Base-by-base conservation (phyloP, 345 rosid genomes). In the Alliaria petiolata region DNA sequence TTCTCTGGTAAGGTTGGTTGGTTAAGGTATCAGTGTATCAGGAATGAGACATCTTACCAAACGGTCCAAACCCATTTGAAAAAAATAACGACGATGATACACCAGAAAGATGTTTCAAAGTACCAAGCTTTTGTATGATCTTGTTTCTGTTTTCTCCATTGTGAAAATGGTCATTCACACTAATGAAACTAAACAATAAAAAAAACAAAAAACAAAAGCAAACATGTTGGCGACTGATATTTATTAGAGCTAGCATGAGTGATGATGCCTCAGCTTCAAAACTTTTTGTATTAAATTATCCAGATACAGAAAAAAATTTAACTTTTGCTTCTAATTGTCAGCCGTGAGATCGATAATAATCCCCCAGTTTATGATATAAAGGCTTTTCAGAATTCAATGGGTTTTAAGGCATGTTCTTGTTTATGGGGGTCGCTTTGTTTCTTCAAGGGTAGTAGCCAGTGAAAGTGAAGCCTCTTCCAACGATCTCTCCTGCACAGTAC, bases 401-500 rank as follows among this genome's bases (percentile, higher is more conserved):
- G 44, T 40, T 49, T 20, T 0, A 17, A 40, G 67, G 33, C 52
- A 38, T 65, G 15, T 40, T 57, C 5, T 13, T 50, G 67, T 47
- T 73, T 57, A 46, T 28, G 46, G 12, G 15, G 35, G 20, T 22
- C 13, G 14, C 20, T 56, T 70, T 50, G 38, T 59, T 40, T 40
- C 68, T 57, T 85, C 74, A 86, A 69, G 81, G 80, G 47, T 80
- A 80, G 83, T 88, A 88, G 57, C 92, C 91, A 0, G 90, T 78
- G 86, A 88, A 53, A 31, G 90, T 88, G 79, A 88, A 88, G 51
- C 90, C 92, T 49, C 92, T 77, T 58, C 89, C 97, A 19, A 81
- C 76, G 19, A 88, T 80, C 79, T 91, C 91, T 68, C 95, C 92
- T 6, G 85, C 85, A 72, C 95, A 84, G 70, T 26, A 88, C 88